phyloP scores from a whole-genome alignment of 371 early-diverging fungal species.

The Syncephalastrum racemosum region DNA sequence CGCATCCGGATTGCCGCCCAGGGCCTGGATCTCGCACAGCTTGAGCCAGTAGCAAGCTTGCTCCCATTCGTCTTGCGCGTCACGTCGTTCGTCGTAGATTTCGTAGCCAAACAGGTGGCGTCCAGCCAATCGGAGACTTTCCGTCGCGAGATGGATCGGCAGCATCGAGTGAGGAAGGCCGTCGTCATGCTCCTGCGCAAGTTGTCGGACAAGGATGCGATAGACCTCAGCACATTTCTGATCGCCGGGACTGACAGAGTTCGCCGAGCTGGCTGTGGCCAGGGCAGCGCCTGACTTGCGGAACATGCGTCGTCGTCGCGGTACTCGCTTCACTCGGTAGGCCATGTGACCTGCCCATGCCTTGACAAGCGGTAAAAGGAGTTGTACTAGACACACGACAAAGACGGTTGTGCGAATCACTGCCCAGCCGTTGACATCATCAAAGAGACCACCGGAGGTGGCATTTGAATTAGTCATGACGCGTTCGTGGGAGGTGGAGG shows the following conservation, averaged over 20 bases:
- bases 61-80: constrained; percentile 35
- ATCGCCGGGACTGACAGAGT: constrained; percentile 27
- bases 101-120: constrained; percentile 42
- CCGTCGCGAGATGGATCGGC: constrained; percentile 16
- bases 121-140: constrained; percentile 24
- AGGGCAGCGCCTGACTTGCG: constrained; percentile 6
- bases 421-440: constrained; percentile 15
- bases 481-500: constrained; percentile 3
- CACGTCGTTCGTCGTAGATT: constrained; percentile 19
- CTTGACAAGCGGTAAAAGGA: constrained; percentile 30
- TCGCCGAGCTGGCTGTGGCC: background rate
- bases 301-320: constrained; percentile 14
- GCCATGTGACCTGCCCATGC: constrained; percentile 19
- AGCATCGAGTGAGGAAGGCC: constrained; percentile 11
- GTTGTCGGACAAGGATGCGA: constrained; percentile 19
- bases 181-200: constrained; percentile 18
- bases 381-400: constrained; percentile 28
- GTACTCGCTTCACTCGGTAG: constrained; percentile 31
- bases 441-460: background rate
- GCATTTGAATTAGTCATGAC: constrained; percentile 4
- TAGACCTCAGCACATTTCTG: constrained; percentile 31
- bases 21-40: constrained; percentile 35
- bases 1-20: constrained; percentile 30
- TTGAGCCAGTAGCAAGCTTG: constrained; percentile 42
- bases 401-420: constrained; percentile 29